Evolutionary conservation across 805 yeast species (phyloP), one percentile per base, ranked within the genome.

Genomic region (Starmerella geochares): DNA sequence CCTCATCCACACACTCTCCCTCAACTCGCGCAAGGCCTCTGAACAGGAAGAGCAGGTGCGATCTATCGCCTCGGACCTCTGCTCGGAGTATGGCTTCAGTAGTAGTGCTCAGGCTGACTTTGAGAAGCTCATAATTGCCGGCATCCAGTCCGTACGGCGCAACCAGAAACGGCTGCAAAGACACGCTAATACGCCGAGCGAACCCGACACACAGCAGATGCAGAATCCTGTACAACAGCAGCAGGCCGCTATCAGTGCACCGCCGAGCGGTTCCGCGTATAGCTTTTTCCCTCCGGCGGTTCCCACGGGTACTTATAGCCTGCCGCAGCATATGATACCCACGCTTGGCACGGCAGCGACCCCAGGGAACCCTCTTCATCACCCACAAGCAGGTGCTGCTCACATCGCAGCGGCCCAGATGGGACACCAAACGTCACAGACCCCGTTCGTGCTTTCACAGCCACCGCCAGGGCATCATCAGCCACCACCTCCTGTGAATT

Each of bases 111-210:
- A 79, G 24, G 65, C 71, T 1, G 97, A 92, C 56, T 90, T 90
- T 63, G 95, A 87, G 65, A 84, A 82, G 63, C 72, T 90, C 31
- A 96, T 92, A 0, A 71, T 95, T 32, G 94, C 95, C 9, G 97
- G 96, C 1, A 81, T 90, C 24, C 98, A 90, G 66, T 81, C 94
- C 46, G 96, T 85, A 1, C 71, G 97, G 54, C 71, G 98, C 56
- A 90, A 90, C 64, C 73, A 95, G 52, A 56, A 56, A 27, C 54
- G 59, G 6, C 50, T 55, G 11, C 49, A 54, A 14, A 43, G 59
- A 9, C 50, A 56, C 40, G 28, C 39, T 5, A 36, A 20, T 16
- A 33, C 39, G 29, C 41, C 27, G 10, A 37, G 29, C 41, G 25
- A 36, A 5, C 8, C 25, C 14, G 39, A 36, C 14, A 11, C 14